phyloP scores from a whole-genome alignment of 495 filamentous ascomycete species.

The Paragyromitra xinjiangensis region DNA sequence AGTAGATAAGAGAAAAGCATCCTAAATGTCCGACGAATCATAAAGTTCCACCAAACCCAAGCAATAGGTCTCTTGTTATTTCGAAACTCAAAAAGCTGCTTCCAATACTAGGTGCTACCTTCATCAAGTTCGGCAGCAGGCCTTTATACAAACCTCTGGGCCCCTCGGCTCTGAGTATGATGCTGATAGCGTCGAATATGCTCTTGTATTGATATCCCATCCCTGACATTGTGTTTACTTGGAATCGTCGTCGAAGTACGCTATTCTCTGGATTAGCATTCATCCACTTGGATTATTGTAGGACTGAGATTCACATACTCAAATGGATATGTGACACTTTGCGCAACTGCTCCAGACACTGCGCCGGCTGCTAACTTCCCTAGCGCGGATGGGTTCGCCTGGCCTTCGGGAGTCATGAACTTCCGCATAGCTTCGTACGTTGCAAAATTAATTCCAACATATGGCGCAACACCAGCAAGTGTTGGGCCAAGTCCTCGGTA shows the following conservation, averaged over 20 bases:
- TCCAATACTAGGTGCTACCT: conserved; percentile 98
- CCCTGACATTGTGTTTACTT: conserved; percentile 99
- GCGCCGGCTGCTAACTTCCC: conserved; percentile 90
- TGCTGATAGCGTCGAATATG: conserved; percentile 80
- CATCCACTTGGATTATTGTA: conserved; percentile 58
- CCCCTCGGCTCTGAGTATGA: conserved; percentile 83
- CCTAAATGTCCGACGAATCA: conserved; percentile 22
- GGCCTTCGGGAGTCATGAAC: conserved; percentile 85
- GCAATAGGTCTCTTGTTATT: conserved; percentile 78
- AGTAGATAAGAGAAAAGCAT: conserved; percentile 1
- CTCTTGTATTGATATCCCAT: conserved; percentile 95
- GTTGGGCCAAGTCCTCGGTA: conserved; percentile 95
- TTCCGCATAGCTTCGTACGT: conserved; percentile 88
- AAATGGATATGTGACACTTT: conserved; percentile 98
- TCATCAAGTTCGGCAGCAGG: conserved; percentile 90
- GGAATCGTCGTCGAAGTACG: conserved; percentile 92
- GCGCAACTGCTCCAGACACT: conserved; percentile 91
- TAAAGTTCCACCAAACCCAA: conserved; percentile 47
- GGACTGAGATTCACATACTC: conserved; percentile 65
- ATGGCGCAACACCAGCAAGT: conserved; percentile 89
- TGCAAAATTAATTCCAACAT: conserved; percentile 99
- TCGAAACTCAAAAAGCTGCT: conserved; percentile 98
- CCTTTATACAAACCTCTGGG: conserved; percentile 85
- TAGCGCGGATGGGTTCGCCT: conserved; percentile 78
- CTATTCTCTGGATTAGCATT: conserved; percentile 67